phyloP scores from a whole-genome alignment of 768 basidiomycete species.

The Amanita exitialis region DNA sequence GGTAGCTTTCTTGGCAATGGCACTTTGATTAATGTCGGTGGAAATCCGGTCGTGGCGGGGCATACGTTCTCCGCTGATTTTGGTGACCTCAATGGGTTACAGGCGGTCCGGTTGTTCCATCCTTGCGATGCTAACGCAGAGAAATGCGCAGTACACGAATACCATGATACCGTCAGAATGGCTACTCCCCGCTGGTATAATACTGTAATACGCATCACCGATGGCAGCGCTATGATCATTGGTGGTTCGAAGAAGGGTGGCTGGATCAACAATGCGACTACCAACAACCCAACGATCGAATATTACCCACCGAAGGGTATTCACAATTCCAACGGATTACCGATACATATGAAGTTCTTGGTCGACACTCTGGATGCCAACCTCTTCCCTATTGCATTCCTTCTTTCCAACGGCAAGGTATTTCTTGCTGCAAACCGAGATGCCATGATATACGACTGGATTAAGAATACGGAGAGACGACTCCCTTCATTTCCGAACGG shows the following conservation, averaged over 20 bases:
- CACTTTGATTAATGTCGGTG: slow-evolving; percentile 70
- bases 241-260: slow-evolving; percentile 77
- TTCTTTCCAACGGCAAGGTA: slow-evolving; percentile 56
- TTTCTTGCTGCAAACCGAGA: slow-evolving; percentile 75
- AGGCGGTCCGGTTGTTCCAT: slow-evolving; percentile 61
- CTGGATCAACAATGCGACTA: slow-evolving; percentile 77
- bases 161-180: slow-evolving; percentile 55
- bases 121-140: slow-evolving; percentile 45
- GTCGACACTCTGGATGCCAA: slow-evolving; percentile 71
- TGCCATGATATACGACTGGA: slow-evolving; percentile 76
- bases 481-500: slow-evolving; percentile 68
- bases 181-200: slow-evolving; percentile 79
- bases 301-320: slow-evolving; percentile 77
- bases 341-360: slow-evolving; percentile 54
- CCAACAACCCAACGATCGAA: slow-evolving; percentile 75
- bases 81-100: slow-evolving; percentile 65
- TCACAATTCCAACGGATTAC: slow-evolving; percentile 55
- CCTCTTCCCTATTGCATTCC: slow-evolving; percentile 69
- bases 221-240: slow-evolving; percentile 78
- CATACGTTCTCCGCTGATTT: slow-evolving; percentile 63
- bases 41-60: slow-evolving; percentile 65
- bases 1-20: slow-evolving; percentile 73
- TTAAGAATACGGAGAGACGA: slow-evolving; percentile 43
- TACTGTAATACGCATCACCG: slow-evolving; percentile 55
- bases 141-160: slow-evolving; percentile 55